A percentile compares a stretch with the other conserved stretches of the same genome.
Evolutionary conservation across 169 alveolate genomes (phyloP).

Genomic region (Theileria orientalis): DNA sequence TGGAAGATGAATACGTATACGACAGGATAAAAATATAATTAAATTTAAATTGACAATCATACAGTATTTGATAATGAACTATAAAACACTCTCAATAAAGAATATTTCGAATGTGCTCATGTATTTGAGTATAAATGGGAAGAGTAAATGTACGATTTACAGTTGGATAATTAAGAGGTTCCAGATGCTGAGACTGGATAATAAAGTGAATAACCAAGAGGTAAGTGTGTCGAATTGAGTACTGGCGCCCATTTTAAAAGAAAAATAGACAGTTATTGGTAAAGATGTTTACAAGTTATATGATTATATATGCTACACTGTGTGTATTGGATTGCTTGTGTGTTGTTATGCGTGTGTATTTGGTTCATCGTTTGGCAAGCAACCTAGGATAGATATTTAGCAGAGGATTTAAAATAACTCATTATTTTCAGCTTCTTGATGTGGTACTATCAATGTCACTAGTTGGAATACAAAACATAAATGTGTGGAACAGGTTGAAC

Average conservation of each 20-base stretch:
- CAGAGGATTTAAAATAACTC: neutral
- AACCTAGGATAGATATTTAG: neutral
- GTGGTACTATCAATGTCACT: constrained; percentile 61
- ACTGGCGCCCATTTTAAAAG: neutral
- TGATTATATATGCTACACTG: too few species aligned
- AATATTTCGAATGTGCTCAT: constrained; percentile 49
- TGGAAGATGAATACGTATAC: too few species aligned
- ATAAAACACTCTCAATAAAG: constrained; percentile 23
- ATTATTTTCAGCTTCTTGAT: constrained; percentile 29
- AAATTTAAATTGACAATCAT: neutral
- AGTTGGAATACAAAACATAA: constrained; percentile 47
- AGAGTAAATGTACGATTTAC: neutral
- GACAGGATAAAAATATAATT: too few species aligned
- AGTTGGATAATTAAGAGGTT: constrained; percentile 25
- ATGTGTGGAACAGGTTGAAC: constrained; percentile 44
- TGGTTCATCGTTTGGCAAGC: too few species aligned
- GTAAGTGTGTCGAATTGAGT: constrained; percentile 16
- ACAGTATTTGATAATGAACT: constrained; percentile 8
- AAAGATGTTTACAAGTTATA: too few species aligned
- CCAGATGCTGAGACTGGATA: constrained; percentile 12
- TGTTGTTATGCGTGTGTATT: too few species aligned
- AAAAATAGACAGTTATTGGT: too few species aligned
- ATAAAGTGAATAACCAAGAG: constrained; percentile 27
- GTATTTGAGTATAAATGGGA: constrained; percentile 53
- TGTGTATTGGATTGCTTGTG: too few species aligned